Conservation (phyloP, 805 yeast species). For the Saturnispora bothae region DNA sequence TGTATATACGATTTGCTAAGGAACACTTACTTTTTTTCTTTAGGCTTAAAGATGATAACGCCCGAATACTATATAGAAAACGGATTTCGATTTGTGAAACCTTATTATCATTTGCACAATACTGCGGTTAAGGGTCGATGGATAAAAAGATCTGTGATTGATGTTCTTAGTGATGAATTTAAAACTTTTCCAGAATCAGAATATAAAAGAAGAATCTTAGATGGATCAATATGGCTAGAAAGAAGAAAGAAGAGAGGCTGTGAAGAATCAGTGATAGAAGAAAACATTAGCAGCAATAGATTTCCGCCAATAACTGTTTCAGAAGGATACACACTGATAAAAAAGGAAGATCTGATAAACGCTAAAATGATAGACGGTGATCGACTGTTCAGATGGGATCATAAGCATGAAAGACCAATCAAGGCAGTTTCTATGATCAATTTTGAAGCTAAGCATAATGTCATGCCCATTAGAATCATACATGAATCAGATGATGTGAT, state of each 20-base stretch:
- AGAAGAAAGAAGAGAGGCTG: constrained; percentile 3
- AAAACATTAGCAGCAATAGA: background rate
- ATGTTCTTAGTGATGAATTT: constrained; percentile 32
- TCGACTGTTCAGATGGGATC: constrained; percentile 19
- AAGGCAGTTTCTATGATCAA: constrained; percentile 9
- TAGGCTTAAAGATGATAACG: background rate
- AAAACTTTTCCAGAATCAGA: constrained; percentile 20
- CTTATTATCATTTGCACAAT: constrained; percentile 29
- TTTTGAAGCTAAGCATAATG: background rate
- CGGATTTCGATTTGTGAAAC: constrained; percentile 24
- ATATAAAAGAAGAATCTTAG: constrained; percentile 16
- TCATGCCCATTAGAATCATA: constrained; percentile 9
- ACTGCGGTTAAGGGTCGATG: constrained; percentile 37
- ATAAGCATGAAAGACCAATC: constrained; percentile 25
- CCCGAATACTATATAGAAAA: constrained; percentile 8
- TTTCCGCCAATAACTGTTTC: constrained; percentile 2
- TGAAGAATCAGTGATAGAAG: background rate
- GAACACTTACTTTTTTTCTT: background rate
- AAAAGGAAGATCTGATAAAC: constrained; percentile 21
- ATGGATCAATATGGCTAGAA: constrained; percentile 15
- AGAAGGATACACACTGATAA: constrained; percentile 17
- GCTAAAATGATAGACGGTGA: constrained; percentile 20
- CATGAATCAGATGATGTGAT: constrained; percentile 24
- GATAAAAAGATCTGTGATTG: constrained; percentile 29
- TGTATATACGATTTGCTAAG: too few species aligned